A percentile compares a stretch with the other conserved stretches of the same genome.
Conservation (phyloP, 441 rosid genomes). For the Rhodomyrtus psidioides region DNA sequence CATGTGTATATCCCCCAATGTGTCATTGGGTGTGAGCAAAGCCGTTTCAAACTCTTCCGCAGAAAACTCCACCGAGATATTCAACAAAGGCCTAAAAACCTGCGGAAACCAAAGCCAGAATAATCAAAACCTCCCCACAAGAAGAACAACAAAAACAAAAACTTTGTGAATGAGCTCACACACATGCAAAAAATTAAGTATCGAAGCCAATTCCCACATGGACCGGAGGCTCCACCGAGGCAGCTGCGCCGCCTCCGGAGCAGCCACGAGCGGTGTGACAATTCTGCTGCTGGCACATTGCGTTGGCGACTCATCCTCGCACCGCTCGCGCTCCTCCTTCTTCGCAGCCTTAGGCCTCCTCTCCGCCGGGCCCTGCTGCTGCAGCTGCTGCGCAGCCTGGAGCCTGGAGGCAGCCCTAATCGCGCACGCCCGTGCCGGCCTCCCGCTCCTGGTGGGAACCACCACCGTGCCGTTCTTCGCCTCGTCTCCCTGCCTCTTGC, state of each 20-base stretch:
- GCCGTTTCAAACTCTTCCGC: conserved; percentile 98
- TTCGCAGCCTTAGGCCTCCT: conserved; percentile 12
- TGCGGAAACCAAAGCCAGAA: conserved; percentile 14
- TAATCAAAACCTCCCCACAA: conserved; percentile 1
- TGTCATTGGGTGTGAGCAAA: conserved; percentile 72
- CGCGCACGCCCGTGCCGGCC: conserved; percentile 95
- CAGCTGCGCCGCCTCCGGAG: conserved; percentile 75
- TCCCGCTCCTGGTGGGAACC: conserved; percentile 45
- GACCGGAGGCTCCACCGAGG: conserved; percentile 93
- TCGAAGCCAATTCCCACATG: conserved; percentile 97
- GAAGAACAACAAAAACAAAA: background rate
- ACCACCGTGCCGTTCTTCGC: conserved; percentile 1
- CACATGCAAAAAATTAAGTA: conserved; percentile 96
- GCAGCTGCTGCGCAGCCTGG: conserved; percentile 24
- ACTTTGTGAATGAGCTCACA: conserved; percentile 15
- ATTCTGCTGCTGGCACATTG: conserved; percentile 46
- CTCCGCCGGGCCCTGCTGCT: background rate
- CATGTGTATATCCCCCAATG: conserved; percentile 85
- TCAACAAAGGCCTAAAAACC: conserved; percentile 87
- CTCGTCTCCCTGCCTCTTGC: background rate
- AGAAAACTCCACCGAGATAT: conserved; percentile 77
- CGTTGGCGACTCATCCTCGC: conserved; percentile 26
- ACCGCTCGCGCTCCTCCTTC: conserved; percentile 24
- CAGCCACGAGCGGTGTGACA: conserved; percentile 60
- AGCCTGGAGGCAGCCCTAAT: conserved; percentile 65